A percentile compares a stretch with the other conserved stretches of the same genome.
phyloP scores from a whole-genome alignment of 1,139 yeast genomes.

The Diutina pseudorugosa region DNA sequence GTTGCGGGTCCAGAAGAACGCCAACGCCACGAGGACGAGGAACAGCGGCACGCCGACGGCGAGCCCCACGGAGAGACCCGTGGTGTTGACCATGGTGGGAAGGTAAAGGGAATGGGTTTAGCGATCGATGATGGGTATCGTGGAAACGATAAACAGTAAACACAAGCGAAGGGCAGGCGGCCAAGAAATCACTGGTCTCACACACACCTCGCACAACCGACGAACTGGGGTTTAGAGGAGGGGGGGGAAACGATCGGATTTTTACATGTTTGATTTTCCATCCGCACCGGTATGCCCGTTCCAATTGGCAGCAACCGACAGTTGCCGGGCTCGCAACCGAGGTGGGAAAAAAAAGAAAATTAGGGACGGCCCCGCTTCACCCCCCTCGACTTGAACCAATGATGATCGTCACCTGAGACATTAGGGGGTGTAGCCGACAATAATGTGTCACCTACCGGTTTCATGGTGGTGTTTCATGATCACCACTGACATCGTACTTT shows the following conservation, averaged over 20 bases:
- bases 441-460: no score
- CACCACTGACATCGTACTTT: no score
- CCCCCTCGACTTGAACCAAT: no score
- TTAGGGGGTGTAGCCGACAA: no score
- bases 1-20: slow-evolving; percentile 17
- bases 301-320: background rate
- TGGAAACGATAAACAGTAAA: no score
- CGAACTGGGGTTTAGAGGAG: background rate
- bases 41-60: slow-evolving; percentile 32
- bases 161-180: no score
- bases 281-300: background rate
- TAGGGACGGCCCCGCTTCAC: no score
- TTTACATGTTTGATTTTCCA: background rate
- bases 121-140: no score
- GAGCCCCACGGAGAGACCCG: slow-evolving; percentile 24
- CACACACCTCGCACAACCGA: background rate
- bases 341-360: no score
- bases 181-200: background rate
- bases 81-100: slow-evolving; percentile 1
- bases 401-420: no score
- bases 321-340: background rate
- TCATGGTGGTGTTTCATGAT: no score
- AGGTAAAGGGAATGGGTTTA: no score
- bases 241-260: background rate
- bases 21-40: slow-evolving; percentile 10